Evolutionary conservation across 495 filamentous ascomycete genomes (phyloP).

Genomic region (Xylaria nigripes): DNA sequence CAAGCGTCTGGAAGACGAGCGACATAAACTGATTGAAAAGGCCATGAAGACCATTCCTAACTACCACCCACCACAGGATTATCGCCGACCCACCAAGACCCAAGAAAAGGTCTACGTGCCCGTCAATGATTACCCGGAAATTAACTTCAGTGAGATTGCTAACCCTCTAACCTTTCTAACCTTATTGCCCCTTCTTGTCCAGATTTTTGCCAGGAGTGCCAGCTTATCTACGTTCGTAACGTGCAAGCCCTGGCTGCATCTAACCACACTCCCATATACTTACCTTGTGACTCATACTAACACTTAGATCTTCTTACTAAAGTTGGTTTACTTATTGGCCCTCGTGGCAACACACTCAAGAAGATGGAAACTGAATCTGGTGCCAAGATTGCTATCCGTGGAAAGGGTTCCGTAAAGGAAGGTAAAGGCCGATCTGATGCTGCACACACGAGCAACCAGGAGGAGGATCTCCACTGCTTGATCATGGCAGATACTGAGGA

Average conservation of each 20-base stretch:
- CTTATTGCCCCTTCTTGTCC: constrained; percentile 41
- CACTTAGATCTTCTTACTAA: constrained; percentile 80
- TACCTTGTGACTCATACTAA: constrained; percentile 60
- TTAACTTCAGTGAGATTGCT: constrained; percentile 99
- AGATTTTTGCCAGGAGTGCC: constrained; percentile 28
- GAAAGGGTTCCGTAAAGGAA: constrained; percentile 99
- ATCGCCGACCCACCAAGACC: constrained; percentile 96
- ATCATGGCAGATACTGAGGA: constrained; percentile 99
- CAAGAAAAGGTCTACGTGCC: constrained; percentile 99
- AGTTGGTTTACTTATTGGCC: constrained; percentile 99
- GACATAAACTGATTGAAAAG: constrained; percentile 94
- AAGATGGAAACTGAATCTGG: constrained; percentile 97
- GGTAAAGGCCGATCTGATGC: constrained; percentile 98
- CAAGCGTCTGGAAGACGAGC: constrained; percentile 95
- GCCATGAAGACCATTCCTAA: constrained; percentile 98
- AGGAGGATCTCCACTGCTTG: constrained; percentile 96
- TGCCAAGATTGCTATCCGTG: constrained; percentile 97
- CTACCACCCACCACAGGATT: constrained; percentile 95
- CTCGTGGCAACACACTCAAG: constrained; percentile 98
- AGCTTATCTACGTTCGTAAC: constrained; percentile 21
- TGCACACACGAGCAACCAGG: constrained; percentile 98
- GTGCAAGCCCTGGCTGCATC: constrained; percentile 26
- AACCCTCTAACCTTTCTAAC: constrained; percentile 85
- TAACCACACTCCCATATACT: constrained; percentile 25
- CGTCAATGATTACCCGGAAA: constrained; percentile 99